Evolutionary conservation across 257 asterid genomes (phyloP).

Genomic region (Solanum bukasovii): DNA sequence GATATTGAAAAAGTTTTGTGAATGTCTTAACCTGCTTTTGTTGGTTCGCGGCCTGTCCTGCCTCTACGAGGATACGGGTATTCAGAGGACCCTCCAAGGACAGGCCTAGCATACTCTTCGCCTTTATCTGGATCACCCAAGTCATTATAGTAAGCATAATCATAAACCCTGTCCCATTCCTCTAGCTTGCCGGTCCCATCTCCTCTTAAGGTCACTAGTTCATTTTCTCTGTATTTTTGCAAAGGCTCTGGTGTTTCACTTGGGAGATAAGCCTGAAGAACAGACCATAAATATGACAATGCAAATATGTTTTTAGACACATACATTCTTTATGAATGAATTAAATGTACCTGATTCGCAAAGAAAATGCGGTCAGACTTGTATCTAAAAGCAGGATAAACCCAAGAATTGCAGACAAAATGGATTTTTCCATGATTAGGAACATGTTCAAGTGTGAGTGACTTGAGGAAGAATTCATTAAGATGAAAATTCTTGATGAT

Average conservation of each 20-base stretch:
- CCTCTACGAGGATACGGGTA: slow-evolving; percentile 10
- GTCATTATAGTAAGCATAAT: slow-evolving; percentile 14
- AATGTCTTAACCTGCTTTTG: not conserved
- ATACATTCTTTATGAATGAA: no score
- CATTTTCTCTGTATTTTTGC: not conserved
- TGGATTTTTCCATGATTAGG: not conserved
- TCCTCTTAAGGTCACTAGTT: not conserved
- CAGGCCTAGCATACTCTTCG: slow-evolving; percentile 2
- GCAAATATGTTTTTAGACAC: not conserved
- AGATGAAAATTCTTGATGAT: not conserved
- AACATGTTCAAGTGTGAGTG: not conserved
- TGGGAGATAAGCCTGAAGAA: slow-evolving; percentile 12
- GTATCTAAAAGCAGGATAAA: not conserved
- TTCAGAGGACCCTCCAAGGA: slow-evolving; percentile 19
- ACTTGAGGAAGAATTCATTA: not conserved
- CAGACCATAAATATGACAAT: not conserved
- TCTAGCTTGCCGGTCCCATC: not conserved
- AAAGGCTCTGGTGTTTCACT: not conserved
- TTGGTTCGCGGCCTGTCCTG: slow-evolving; percentile 3
- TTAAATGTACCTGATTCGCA: not conserved
- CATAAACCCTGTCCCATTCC: not conserved
- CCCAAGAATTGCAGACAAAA: not conserved
- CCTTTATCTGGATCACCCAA: slow-evolving; percentile 24
- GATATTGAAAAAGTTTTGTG: not conserved
- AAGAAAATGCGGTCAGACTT: not conserved